phyloP scores from a whole-genome alignment of 208 protist species.

The Trypanosoma theileri region DNA sequence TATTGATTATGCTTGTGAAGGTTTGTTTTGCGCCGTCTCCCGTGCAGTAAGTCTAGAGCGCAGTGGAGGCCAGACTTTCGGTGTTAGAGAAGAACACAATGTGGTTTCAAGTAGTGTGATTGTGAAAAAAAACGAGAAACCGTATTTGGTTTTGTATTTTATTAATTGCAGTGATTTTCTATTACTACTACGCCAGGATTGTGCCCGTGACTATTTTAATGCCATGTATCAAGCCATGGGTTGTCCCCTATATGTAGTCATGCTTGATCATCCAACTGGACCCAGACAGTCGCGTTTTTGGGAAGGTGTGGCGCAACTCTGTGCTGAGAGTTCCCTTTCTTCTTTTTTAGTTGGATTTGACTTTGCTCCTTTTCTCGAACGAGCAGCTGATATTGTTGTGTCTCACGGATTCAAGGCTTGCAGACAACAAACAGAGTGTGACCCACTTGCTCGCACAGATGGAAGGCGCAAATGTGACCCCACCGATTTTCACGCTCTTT shows the following conservation, averaged over 20 bases:
- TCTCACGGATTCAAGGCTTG: constrained; percentile 44
- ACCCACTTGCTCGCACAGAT: constrained; percentile 56
- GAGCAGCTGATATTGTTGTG: constrained; percentile 29
- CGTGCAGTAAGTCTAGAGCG: neutral
- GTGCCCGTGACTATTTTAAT: constrained; percentile 21
- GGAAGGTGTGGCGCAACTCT: constrained; percentile 23
- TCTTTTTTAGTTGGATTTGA: constrained; percentile 23
- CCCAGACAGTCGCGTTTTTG: constrained; percentile 19
- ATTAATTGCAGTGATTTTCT: constrained; percentile 25
- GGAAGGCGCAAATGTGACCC: constrained; percentile 60
- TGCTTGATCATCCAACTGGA: constrained; percentile 18
- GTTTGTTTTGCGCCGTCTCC: constrained; percentile 19
- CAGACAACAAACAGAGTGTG: constrained; percentile 32
- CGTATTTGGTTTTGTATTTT: constrained; percentile 12
- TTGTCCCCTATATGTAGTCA: constrained; percentile 22
- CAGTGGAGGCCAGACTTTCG: neutral
- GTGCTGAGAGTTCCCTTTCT: constrained; percentile 10
- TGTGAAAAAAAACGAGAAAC: neutral
- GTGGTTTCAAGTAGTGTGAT: constrained; percentile 18
- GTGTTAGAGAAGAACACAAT: constrained; percentile 18
- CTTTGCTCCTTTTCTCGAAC: constrained; percentile 8
- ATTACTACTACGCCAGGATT: constrained; percentile 24
- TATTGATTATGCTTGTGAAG: constrained; percentile 22
- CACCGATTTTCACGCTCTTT: constrained; percentile 68
- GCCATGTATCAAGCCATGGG: constrained; percentile 4